Evolutionary conservation across 2,329 filamentous ascomycete species (phyloP).

Genomic region (Neopestalotiopsis sp.): DNA sequence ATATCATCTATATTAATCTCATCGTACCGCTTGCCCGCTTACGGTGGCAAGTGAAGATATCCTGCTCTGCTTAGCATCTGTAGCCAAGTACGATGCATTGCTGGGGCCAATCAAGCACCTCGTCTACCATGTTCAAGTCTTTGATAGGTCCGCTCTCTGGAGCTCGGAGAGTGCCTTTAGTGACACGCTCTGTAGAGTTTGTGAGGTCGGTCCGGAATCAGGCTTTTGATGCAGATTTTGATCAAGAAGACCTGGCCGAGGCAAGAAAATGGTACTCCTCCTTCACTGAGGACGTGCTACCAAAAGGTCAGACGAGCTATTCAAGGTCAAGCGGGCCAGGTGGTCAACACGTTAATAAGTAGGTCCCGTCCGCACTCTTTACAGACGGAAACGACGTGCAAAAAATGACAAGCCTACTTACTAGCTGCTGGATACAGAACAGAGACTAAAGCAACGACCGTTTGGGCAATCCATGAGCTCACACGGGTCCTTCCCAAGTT

Average conservation of each 20-base stretch:
- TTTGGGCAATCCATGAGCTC: constrained; percentile 56
- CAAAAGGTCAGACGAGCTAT: constrained; percentile 58
- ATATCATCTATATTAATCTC: no score
- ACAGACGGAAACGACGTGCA: background rate
- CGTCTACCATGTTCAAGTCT: background rate
- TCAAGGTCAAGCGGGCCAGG: constrained; percentile 66
- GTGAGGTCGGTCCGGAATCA: constrained; percentile 37
- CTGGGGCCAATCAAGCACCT: background rate
- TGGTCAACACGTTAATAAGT: constrained; percentile 70
- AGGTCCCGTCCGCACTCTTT: background rate
- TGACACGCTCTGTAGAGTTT: background rate
- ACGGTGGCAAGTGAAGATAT: no score
- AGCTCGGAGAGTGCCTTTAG: background rate
- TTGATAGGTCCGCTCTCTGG: background rate
- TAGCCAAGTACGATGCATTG: background rate
- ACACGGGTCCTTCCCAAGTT: constrained; percentile 50
- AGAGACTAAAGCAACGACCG: constrained; percentile 63
- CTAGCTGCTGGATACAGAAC: constrained; percentile 42
- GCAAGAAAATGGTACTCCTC: constrained; percentile 57
- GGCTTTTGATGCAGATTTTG: constrained; percentile 55
- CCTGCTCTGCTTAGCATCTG: no score
- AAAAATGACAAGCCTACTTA: background rate
- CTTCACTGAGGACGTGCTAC: constrained; percentile 50
- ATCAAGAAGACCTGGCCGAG: constrained; percentile 55
- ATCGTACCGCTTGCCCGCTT: no score